These are phyloP conservation scores for Paralagenidium karlingii DNA, from an alignment of 352 stramenopile genomes.

Conservation along the genomic window DNA sequence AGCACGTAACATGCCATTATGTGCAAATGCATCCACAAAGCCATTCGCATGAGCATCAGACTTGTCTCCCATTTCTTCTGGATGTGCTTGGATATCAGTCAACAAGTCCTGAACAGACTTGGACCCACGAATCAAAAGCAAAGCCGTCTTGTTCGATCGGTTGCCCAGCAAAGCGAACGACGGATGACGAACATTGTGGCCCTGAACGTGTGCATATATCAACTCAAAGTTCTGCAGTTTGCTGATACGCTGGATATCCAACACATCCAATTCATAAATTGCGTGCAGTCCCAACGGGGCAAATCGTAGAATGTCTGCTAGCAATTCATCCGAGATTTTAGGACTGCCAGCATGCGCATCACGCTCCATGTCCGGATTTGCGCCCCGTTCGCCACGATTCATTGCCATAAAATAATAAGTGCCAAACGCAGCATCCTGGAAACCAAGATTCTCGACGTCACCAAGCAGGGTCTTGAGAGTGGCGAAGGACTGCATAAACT, in stretches of 20 bases:
- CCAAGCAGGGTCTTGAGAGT: constrained; percentile 71
- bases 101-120: constrained; percentile 80
- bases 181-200: constrained; percentile 64
- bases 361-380: constrained; percentile 45
- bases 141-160: constrained; percentile 63
- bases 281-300: constrained; percentile 66
- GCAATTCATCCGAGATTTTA: constrained; percentile 49
- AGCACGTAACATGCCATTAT: constrained; percentile 79
- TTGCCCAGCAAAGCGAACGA: constrained; percentile 70
- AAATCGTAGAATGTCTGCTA: constrained; percentile 60
- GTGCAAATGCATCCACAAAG: constrained; percentile 76
- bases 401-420: constrained; percentile 86
- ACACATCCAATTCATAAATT: constrained; percentile 74
- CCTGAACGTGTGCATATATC: constrained; percentile 74
- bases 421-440: constrained; percentile 75
- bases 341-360: constrained; percentile 39
- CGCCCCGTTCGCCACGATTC: constrained; percentile 70
- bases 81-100: constrained; percentile 75
- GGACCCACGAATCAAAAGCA: constrained; percentile 70
- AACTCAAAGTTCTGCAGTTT: constrained; percentile 64
- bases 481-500: constrained; percentile 84
- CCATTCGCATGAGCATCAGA: constrained; percentile 7
- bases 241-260: constrained; percentile 78
- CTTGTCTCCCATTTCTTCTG: constrained; percentile 35
- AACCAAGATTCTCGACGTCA: constrained; percentile 63